Evolutionary conservation across 305 asterid genomes (phyloP).

Genomic region (Fraxinus floribunda): DNA sequence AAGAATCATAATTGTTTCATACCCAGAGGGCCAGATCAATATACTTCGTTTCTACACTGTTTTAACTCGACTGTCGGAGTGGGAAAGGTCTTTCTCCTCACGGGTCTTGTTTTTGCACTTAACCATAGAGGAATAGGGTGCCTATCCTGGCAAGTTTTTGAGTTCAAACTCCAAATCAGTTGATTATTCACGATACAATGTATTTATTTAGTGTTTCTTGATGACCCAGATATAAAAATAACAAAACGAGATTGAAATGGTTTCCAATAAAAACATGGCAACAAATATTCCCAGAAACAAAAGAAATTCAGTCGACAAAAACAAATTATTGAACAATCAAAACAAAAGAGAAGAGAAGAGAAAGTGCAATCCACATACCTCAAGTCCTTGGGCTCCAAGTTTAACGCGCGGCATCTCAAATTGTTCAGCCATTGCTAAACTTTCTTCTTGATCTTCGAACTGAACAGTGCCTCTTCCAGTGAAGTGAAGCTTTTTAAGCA

Average conservation of each 20-base stretch:
- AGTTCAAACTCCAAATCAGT: not conserved
- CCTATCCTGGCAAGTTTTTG: not conserved
- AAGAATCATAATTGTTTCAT: not conserved
- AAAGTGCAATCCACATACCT: not conserved
- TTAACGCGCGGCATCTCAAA: not conserved
- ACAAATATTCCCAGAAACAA: not conserved
- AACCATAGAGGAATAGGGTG: not conserved
- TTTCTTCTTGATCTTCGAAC: not conserved
- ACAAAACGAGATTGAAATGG: not conserved
- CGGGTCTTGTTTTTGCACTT: not conserved
- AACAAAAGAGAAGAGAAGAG: not conserved
- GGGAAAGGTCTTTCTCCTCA: not conserved
- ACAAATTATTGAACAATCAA: too few relatives aligned
- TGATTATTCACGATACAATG: not conserved
- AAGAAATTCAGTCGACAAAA: not conserved
- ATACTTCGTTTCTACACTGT: not conserved
- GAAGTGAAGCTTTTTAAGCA: not conserved
- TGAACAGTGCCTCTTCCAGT: not conserved
- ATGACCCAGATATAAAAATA: not conserved
- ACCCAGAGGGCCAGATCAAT: not conserved
- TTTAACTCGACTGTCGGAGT: not conserved
- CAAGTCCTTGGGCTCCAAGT: not conserved
- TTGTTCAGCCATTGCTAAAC: not conserved
- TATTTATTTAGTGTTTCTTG: not conserved
- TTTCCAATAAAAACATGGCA: not conserved